Percentiles rank a stretch among this genome's conserved stretches.
Evolutionary conservation across 495 filamentous ascomycete genomes (phyloP).

Genomic region (Cryomyces antarcticus): DNA sequence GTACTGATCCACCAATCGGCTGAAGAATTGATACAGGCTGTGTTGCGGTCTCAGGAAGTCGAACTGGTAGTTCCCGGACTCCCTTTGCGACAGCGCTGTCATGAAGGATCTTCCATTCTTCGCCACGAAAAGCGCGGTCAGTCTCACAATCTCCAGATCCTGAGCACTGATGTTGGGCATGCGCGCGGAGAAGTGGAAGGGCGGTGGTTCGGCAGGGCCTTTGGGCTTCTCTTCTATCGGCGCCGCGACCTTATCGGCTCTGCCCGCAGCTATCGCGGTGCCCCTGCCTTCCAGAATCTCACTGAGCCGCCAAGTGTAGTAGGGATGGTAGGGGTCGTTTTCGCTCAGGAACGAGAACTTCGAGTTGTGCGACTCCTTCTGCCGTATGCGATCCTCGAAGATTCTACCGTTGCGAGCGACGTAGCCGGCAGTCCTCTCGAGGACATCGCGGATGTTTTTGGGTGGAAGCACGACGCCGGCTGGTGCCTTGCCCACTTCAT

Average conservation of each 20-base stretch:
- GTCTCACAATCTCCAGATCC: slow-evolving; percentile 78
- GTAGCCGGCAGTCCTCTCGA: slow-evolving; percentile 94
- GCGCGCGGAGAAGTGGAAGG: slow-evolving; percentile 84
- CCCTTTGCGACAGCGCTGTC: slow-evolving; percentile 69
- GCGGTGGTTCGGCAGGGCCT: slow-evolving; percentile 71
- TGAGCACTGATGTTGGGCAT: slow-evolving; percentile 95
- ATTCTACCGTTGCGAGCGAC: slow-evolving; percentile 63
- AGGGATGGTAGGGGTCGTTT: slow-evolving; percentile 71
- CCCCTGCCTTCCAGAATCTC: slow-evolving; percentile 74
- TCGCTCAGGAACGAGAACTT: slow-evolving; percentile 76
- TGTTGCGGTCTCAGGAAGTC: slow-evolving; percentile 93
- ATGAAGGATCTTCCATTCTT: slow-evolving; percentile 79
- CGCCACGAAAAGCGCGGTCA: slow-evolving; percentile 80
- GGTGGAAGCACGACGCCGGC: slow-evolving; percentile 71
- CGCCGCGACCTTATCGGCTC: slow-evolving; percentile 38
- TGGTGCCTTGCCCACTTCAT: slow-evolving; percentile 51
- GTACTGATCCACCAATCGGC: slow-evolving; percentile 81
- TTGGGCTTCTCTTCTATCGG: slow-evolving; percentile 42
- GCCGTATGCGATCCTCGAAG: slow-evolving; percentile 70
- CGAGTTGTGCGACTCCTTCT: slow-evolving; percentile 67
- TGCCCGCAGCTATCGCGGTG: slow-evolving; percentile 59
- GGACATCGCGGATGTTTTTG: slow-evolving; percentile 56
- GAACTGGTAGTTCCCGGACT: slow-evolving; percentile 85
- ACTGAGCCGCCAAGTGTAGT: slow-evolving; percentile 73
- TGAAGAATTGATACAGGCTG: slow-evolving; percentile 87